Evolutionary conservation across 179 eudicot species (phyloP).

Genomic region (Spinacia oleracea): DNA sequence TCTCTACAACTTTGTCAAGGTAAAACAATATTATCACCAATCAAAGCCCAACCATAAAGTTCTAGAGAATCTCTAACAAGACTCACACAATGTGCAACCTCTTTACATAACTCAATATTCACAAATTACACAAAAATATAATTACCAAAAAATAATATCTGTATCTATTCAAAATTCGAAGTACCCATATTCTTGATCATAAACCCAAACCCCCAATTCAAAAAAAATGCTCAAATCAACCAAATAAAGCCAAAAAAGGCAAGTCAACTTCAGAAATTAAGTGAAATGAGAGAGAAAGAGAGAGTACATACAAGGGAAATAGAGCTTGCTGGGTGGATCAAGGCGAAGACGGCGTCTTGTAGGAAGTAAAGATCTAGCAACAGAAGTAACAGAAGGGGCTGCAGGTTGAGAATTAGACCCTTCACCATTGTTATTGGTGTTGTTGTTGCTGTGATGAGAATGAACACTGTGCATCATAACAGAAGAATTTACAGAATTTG

Average conservation of each 20-base stretch:
- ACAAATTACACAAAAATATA: not conserved
- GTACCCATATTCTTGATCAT: slow-evolving; percentile 30
- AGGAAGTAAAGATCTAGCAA: slow-evolving; percentile 74
- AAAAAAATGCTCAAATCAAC: slow-evolving; percentile 15
- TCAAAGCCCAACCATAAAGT: no score
- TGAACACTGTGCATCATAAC: slow-evolving; percentile 10
- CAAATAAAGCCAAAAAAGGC: not conserved
- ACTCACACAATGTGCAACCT: slow-evolving; percentile 11
- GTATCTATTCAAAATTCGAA: not conserved
- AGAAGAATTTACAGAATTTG: slow-evolving; percentile 11
- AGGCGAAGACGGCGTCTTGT: slow-evolving; percentile 77
- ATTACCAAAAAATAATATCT: not conserved
- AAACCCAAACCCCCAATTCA: slow-evolving; percentile 29
- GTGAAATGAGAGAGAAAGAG: slow-evolving; percentile 3
- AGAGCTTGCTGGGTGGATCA: slow-evolving; percentile 73
- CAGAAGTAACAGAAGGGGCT: slow-evolving; percentile 53
- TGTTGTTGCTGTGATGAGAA: slow-evolving; percentile 17
- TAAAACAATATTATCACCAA: not conserved
- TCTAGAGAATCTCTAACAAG: no score
- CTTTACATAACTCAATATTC: not conserved
- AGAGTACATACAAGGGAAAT: slow-evolving; percentile 54
- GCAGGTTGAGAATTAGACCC: slow-evolving; percentile 30
- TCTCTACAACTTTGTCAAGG: not conserved
- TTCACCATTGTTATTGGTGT: slow-evolving; percentile 24
- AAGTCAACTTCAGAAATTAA: slow-evolving; percentile 14